These are phyloP conservation scores for Cercospora janseana DNA, from an alignment of 2,329 filamentous ascomycete species.

Conservation along the genomic window DNA sequence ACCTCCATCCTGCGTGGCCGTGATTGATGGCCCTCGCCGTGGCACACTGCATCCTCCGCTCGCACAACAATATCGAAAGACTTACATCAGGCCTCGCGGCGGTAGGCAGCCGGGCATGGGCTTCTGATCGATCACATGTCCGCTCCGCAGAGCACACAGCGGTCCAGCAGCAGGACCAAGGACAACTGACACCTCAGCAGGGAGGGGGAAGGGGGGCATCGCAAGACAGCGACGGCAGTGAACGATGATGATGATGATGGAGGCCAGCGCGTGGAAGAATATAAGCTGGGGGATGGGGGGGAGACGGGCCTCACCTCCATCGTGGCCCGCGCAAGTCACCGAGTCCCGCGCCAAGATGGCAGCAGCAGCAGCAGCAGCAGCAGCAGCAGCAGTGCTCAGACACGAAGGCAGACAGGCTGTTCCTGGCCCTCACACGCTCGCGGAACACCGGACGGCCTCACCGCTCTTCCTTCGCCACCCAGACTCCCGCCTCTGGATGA, in stretches of 20 bases:
- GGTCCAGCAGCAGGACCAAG: conserved; percentile 6
- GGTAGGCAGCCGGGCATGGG: conserved; percentile 23
- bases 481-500: too few relatives aligned
- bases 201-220: conserved; percentile 11
- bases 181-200: conserved; percentile 2
- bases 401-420: conserved; percentile 13
- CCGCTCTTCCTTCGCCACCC: conserved; percentile 14
- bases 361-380: too few relatives aligned
- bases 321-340: conserved; percentile 20
- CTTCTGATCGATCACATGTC: conserved; percentile 26
- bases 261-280: neutral
- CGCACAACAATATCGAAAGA: conserved; percentile 20
- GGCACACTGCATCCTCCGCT: conserved; percentile 4
- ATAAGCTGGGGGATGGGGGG: conserved; percentile 6
- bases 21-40: conserved; percentile 11
- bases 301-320: conserved; percentile 22
- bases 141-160: conserved; percentile 3
- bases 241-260: conserved; percentile 1
- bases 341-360: too few relatives aligned
- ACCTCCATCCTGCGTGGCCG: conserved; percentile 9
- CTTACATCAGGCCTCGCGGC: conserved; percentile 26
- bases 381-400: too few relatives aligned
- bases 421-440: conserved; percentile 17
- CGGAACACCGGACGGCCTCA: conserved; percentile 16
- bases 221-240: conserved; percentile 10